Evolutionary conservation across 2,329 filamentous ascomycete genomes (phyloP).

Genomic region (Penicillium freii): DNA sequence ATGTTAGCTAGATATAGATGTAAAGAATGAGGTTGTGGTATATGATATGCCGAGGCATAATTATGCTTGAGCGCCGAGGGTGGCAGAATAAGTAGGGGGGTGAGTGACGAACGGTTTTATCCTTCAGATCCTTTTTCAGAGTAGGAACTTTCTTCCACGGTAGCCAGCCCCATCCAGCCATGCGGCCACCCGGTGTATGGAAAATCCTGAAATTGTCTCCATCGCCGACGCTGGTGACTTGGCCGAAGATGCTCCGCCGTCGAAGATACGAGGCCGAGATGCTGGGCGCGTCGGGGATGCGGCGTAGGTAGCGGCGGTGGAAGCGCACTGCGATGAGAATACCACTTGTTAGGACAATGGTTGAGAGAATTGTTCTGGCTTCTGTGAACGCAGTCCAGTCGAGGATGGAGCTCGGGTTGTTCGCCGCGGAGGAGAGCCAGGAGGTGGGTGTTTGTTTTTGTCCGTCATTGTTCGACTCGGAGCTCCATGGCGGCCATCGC

Average conservation of each 20-base stretch:
- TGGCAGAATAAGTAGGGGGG: conserved; percentile 1
- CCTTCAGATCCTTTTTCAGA: conserved; percentile 66
- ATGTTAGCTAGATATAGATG: background rate
- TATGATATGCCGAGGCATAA: background rate
- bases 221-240: conserved; percentile 91
- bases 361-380: conserved; percentile 37
- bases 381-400: conserved; percentile 42
- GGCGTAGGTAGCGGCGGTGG: conserved; percentile 64
- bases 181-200: conserved; percentile 86
- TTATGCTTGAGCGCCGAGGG: background rate
- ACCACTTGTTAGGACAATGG: conserved; percentile 38
- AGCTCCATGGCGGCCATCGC: conserved; percentile 52
- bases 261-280: conserved; percentile 75
- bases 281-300: conserved; percentile 74
- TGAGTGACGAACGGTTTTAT: conserved; percentile 65
- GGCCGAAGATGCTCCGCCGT: conserved; percentile 73
- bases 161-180: conserved; percentile 91
- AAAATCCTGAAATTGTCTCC: conserved; percentile 94
- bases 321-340: conserved; percentile 38
- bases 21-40: background rate
- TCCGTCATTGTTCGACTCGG: conserved; percentile 31
- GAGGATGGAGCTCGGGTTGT: conserved; percentile 44
- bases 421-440: conserved; percentile 20
- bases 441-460: conserved; percentile 15
- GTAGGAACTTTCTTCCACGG: conserved; percentile 68